Base-by-base conservation (phyloP, 116 monocot genomes). In the Papilionanthe hybrid region DNA sequence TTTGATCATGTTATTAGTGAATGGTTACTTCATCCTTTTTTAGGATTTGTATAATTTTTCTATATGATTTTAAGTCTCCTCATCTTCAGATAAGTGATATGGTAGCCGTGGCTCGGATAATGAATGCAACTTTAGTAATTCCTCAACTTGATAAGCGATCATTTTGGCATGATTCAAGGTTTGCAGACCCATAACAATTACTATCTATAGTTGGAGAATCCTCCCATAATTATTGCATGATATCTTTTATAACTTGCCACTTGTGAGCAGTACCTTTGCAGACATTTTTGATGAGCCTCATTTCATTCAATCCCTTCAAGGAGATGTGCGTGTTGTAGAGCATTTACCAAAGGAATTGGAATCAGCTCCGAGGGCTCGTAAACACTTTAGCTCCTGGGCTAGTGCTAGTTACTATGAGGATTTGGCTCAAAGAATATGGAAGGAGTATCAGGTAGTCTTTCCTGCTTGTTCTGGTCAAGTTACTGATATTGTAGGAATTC, bases 121-220 rank as follows among this genome's bases (percentile, higher is more conserved):
- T 97, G 89, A 97, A 97, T 92, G 94, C 96, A 81, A 92, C 94
- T 41, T 68, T 97, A 66, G 94, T 97, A 30, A 89, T 97, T 84
- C 96, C 96, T 77, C 84, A 89, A 82, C 85, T 94, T 75, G 96
- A 97, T 84, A 94, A 85, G 75, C 81, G 85, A 65, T 97, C 96
- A 6, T 97, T 94, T 91, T 97, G 96, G 96, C 89, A 92, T 79
- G 96, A 97, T 84, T 81, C 89, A 30, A 97, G 96, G 94, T 97
- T 72, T 81, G 82, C 20, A 58, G 57, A 12, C 45, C 23, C 48
- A 55, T 20, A 41, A 65, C 42, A 60, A 17, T 65, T 82, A 27
- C 72, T 49, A 15, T 78, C 20, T 81, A n/a, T 45, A 45, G 45
- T 82, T 69, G 11, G 8, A 47, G 27, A 73, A 10, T 32, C 32